Evolutionary conservation across 192 early-diverging fungal species (phyloP).

Genomic region (Tieghemiomyces parasiticus): DNA sequence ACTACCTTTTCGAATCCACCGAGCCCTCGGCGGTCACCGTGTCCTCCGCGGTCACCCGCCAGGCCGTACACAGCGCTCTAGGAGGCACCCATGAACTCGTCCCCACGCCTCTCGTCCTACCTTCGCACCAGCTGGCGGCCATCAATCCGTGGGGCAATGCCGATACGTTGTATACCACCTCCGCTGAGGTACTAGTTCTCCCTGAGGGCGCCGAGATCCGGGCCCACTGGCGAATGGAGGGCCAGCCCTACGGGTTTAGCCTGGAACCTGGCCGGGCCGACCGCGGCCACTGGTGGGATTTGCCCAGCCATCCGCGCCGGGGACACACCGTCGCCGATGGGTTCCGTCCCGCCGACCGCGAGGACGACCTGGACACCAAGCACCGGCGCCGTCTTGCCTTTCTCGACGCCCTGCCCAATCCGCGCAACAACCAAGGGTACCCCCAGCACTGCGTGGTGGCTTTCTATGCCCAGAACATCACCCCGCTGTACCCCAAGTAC

Average conservation of each 20-base stretch:
- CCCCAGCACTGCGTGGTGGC: slow-evolving; percentile 6
- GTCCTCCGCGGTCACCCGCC: slow-evolving; percentile 4
- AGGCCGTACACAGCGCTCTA: background rate
- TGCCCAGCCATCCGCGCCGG: background rate
- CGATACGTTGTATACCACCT: background rate
- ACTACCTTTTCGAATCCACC: slow-evolving; percentile 1
- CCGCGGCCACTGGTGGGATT: background rate
- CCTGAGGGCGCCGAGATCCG: background rate
- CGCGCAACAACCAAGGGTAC: background rate
- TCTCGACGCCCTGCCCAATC: background rate
- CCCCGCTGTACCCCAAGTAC: slow-evolving; percentile 10
- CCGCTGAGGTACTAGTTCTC: background rate
- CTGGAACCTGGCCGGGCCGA: background rate
- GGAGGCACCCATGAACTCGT: slow-evolving; percentile 7
- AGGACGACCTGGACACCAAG: background rate
- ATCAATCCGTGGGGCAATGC: slow-evolving; percentile 10
- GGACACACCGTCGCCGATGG: background rate
- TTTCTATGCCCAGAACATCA: slow-evolving; percentile 5
- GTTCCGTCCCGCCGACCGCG: background rate
- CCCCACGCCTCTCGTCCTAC: background rate
- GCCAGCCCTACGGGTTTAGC: background rate
- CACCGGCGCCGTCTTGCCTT: background rate
- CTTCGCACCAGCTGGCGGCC: slow-evolving; percentile 7
- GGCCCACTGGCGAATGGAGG: slow-evolving; percentile 10
- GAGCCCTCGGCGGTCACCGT: background rate